phyloP scores from a whole-genome alignment of 2,329 filamentous ascomycete species.

The Trichoderma polysporum region DNA sequence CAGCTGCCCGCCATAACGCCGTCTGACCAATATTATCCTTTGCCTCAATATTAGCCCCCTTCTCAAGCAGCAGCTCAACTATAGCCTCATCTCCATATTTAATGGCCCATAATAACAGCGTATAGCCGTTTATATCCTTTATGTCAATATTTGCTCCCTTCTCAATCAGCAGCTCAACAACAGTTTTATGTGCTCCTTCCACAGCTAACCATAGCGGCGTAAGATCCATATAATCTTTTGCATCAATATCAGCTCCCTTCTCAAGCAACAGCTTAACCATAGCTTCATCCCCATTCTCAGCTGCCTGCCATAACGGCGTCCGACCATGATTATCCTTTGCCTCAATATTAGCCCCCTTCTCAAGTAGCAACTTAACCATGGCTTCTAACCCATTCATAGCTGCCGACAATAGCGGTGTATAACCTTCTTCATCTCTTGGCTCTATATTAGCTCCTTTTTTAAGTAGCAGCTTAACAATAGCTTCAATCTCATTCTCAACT shows the following conservation, averaged over 20 bases:
- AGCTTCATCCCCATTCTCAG: too few relatives aligned
- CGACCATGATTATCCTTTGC: rapidly evolving
- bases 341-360: neutral
- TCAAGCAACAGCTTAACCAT: too few relatives aligned
- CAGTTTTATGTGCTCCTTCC: too few relatives aligned
- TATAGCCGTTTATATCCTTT: rapidly evolving
- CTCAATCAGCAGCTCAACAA: neutral
- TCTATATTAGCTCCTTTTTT: neutral
- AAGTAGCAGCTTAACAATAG: neutral
- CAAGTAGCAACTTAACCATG: neutral
- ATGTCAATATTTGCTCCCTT: neutral
- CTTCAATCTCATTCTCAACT: neutral
- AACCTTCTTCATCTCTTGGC: neutral
- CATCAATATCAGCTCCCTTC: too few relatives aligned
- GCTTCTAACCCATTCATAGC: neutral
- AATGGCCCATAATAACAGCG: neutral
- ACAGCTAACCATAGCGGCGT: too few relatives aligned
- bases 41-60: neutral
- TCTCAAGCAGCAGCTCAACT: neutral
- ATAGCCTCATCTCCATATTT: neutral
- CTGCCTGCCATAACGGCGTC: too few relatives aligned
- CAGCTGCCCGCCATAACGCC: neutral
- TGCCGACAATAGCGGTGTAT: neutral
- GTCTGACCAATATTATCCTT: neutral
- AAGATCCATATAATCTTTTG: too few relatives aligned